phyloP scores from a whole-genome alignment of 2,329 filamentous ascomycete genomes.

The Pseudocercospora fuligena region DNA sequence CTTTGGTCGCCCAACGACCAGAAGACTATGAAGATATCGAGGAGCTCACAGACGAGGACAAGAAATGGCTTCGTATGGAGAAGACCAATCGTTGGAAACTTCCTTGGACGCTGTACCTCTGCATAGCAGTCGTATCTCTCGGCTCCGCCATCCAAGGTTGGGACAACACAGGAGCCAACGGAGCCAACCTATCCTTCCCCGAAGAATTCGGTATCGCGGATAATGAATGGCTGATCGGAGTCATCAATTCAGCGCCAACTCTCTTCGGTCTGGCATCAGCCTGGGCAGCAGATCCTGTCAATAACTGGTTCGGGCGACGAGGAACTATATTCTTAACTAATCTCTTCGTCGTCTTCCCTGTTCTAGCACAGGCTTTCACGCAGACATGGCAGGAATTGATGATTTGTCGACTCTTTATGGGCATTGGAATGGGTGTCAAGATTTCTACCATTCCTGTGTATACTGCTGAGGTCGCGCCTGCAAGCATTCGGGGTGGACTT shows the following conservation, averaged over 20 bases:
- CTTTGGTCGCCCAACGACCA: conserved; percentile 58
- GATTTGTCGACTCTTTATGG: conserved; percentile 70
- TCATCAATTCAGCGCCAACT: conserved; percentile 56
- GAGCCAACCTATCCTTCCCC: conserved; percentile 38
- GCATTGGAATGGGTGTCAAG: conserved; percentile 54
- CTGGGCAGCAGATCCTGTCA: conserved; percentile 59
- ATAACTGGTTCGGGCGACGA: conserved; percentile 39
- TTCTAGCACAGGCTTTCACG: conserved; percentile 63
- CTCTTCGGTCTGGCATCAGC: conserved; percentile 44
- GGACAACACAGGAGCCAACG: conserved; percentile 41
- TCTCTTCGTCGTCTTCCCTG: conserved; percentile 64
- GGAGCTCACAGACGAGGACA: conserved; percentile 53
- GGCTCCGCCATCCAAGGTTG: conserved; percentile 34
- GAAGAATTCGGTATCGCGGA: conserved; percentile 33
- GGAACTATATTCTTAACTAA: conserved; percentile 45
- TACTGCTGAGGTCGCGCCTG: conserved; percentile 49
- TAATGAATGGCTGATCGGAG: conserved; percentile 42
- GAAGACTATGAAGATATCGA: conserved; percentile 54
- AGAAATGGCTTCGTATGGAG: conserved; percentile 48
- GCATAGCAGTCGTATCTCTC: conserved; percentile 37
- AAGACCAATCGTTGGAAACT: conserved; percentile 57
- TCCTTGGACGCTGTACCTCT: conserved; percentile 55
- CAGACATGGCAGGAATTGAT: conserved; percentile 75
- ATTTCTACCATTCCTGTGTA: conserved; percentile 53
- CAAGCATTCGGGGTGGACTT: conserved; percentile 50